Base-by-base conservation (phyloP, 306 rosid genomes). In the Medicago ruthenica region DNA sequence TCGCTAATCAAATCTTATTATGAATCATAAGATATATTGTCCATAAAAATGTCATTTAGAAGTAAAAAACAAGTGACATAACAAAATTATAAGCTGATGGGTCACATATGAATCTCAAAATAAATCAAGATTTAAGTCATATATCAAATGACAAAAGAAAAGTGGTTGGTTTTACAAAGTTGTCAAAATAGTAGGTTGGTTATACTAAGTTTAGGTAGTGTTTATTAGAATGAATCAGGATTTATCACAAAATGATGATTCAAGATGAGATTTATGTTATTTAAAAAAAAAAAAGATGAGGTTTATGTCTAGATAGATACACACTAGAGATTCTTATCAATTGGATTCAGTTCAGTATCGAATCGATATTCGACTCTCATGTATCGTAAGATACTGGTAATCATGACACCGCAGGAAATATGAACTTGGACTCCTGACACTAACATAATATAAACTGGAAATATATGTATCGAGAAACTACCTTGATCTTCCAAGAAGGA, bases 401-500 rank as follows among this genome's bases (percentile, higher is more conserved):
- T 0, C 48, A 42, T 42, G 48, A 1, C 13, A 11, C 48, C 5
- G 37, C 48, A 42, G 48, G 15, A 34, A 34, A 34, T 34, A 34
- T 34, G 7, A 34, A 34, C 37, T 34, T 34, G 37, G 7, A 34
- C 37, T 34, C 37, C 37, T 34, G 37, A 34, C 37, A 34, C 6
- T 34, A 34, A 34, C 37, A 34, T 34, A 31, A 34, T 34, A 34
- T 34, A 34, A 34, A 34, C 36, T 24, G 1, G 67, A 64, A 37
- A 78, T 48, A 8, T 20, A 39, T 50, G 36, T 4, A 48, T 17
- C n/a, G 9, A 18, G 63, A 72, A 27, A 53, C 80, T 83, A 92
- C 99, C 99, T 90, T 11, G 99, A 92, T 81, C 99, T 88, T 67
- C 99, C 99, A 47, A 92, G 97, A 79, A 96, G 98, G 74, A 96